A percentile compares a stretch with the other conserved stretches of the same genome.
These are phyloP conservation scores for Metarhizium sp. DNA, from an alignment of 2,329 filamentous ascomycete species.

Conservation along the genomic window DNA sequence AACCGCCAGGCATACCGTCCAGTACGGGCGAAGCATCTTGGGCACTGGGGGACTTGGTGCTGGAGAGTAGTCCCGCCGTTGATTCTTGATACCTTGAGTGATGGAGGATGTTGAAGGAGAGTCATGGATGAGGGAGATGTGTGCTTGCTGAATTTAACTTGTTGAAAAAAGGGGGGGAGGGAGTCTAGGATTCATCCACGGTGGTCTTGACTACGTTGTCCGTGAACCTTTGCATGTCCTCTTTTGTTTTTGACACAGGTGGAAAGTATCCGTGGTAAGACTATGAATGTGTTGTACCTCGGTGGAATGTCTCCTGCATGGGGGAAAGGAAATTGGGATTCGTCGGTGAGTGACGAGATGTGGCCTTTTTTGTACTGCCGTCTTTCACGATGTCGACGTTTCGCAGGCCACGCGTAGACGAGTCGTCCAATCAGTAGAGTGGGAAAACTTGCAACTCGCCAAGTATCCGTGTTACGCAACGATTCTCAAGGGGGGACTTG, in stretches of 20 bases:
- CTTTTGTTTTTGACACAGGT: neutral
- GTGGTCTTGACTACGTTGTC: too few species aligned
- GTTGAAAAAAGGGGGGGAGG: neutral
- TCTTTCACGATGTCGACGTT: neutral
- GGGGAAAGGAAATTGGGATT: neutral
- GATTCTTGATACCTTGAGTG: too few species aligned
- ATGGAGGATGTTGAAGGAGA: too few species aligned
- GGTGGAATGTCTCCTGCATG: neutral
- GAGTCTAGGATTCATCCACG: neutral
- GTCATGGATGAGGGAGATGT: neutral
- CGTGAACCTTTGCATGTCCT: too few species aligned
- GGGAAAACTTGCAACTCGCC: neutral
- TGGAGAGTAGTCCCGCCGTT: neutral
- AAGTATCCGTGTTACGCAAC: neutral
- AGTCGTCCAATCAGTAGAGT: neutral
- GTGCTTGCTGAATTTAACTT: neutral
- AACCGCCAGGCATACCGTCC: conserved; percentile 1
- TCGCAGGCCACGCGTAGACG: neutral
- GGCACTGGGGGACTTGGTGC: neutral
- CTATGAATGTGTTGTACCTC: conserved; percentile 3
- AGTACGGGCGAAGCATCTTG: neutral
- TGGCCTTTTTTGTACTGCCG: neutral
- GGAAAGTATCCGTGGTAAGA: neutral
- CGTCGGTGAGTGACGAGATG: neutral
- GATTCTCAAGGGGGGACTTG: neutral